These are phyloP conservation scores for Komagataea norvegica DNA, from an alignment of 1,139 yeast species.

Conservation along the genomic window DNA sequence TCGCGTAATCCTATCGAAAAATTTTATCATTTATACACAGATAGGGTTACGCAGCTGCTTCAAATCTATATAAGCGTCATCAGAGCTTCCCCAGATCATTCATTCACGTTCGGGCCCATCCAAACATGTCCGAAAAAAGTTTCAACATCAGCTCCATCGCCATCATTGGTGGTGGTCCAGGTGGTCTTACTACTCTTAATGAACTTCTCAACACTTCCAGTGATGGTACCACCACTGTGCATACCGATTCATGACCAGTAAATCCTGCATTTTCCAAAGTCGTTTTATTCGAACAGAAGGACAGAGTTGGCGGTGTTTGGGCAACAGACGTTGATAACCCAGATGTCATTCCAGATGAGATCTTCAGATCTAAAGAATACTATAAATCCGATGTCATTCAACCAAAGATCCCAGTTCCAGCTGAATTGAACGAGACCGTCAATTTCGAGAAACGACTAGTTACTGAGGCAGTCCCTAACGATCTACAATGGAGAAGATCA, in stretches of 20 bases:
- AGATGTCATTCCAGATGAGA: slow-evolving; percentile 24
- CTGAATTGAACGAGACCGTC: slow-evolving; percentile 9
- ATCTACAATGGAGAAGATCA: slow-evolving; percentile 37
- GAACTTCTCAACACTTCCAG: slow-evolving; percentile 31
- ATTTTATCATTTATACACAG: too few relatives aligned
- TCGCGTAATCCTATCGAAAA: too few relatives aligned
- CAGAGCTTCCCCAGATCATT: too few relatives aligned
- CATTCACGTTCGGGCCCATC: too few relatives aligned
- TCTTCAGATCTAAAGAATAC: slow-evolving; percentile 20
- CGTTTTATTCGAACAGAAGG: slow-evolving; percentile 36
- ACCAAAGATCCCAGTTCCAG: slow-evolving; percentile 19
- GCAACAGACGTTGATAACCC: slow-evolving; percentile 21
- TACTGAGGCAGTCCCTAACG: slow-evolving; percentile 16
- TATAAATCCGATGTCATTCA: slow-evolving; percentile 25
- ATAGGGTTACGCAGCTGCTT: too few relatives aligned
- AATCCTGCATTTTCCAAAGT: slow-evolving; percentile 28
- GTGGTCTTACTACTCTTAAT: slow-evolving; percentile 33
- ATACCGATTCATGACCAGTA: slow-evolving; percentile 3
- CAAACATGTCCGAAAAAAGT: too few relatives aligned
- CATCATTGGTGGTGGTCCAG: slow-evolving; percentile 38
- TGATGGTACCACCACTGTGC: slow-evolving; percentile 29
- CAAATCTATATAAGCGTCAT: too few relatives aligned
- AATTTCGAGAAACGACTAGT: slow-evolving; percentile 20
- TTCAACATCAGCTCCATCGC: slow-evolving; percentile 29
- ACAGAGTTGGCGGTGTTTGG: slow-evolving; percentile 38